Evolutionary conservation across 2,329 filamentous ascomycete genomes (phyloP), one percentile per base, ranked within the genome.

Genomic region (Fusarium virguliforme): DNA sequence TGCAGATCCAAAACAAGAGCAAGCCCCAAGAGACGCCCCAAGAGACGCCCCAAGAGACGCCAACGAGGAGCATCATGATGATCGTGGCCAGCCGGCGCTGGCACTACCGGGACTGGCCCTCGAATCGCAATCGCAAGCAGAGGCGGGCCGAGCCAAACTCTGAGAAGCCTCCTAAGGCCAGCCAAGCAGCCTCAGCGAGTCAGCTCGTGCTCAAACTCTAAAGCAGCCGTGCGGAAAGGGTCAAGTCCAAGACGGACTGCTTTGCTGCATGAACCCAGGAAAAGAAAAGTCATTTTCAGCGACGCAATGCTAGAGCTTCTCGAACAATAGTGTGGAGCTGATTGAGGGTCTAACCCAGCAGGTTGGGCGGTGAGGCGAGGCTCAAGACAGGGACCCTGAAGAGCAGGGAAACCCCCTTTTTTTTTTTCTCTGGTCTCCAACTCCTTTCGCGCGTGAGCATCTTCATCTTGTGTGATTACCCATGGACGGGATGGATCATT

Each of bases 281-380:
- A 64, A 43, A 65, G 43, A 58, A 18, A 40, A 64, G 30, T 41
- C 41, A 26, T 22, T 26, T 35, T 34, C 8, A 57, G 26, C 38
- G 62, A 41, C 26, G 34, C 22, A 48, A 53, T 40, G 32, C 40
- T 37, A 58, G 28, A 18, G 18, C 46, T 60, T 61, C 51, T 59
- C 54, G 40, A 65, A 58, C 24, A 35, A 57, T 60, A 37, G 61
- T 62, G 57, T 58, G 50, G 65, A 68, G 51, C 55, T 61, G 50
- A 40, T 46, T 46, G 41, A 50, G 38, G 13, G 40, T 62, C 38
- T 62, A 62, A 53, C 57, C 73, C 65, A 58, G 62, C 32, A 55
- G 70, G 62, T 70, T 75, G 63, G 72, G 64, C 60, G 64, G 71
- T 72, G 65, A 68, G 69, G 57, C 48, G 58, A 70, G 56, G 24